These are phyloP conservation scores for Singerocomus inundabilis DNA, from an alignment of 1,284 basidiomycete species.

Conservation along the genomic window DNA sequence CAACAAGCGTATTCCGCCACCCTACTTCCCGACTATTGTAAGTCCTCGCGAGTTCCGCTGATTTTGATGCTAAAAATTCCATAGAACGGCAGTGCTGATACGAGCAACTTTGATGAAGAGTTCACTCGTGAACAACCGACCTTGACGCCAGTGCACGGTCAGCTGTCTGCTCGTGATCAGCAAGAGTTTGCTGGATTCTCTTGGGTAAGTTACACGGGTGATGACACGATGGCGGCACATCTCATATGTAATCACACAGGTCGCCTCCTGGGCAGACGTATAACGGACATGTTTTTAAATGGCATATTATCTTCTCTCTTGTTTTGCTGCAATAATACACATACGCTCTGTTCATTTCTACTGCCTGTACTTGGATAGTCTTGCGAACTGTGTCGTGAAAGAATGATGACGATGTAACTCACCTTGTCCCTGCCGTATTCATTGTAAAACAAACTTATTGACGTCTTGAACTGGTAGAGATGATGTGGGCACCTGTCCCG, in stretches of 20 bases:
- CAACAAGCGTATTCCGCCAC: slow-evolving; percentile 94
- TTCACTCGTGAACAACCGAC: slow-evolving; percentile 98
- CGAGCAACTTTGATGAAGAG: slow-evolving; percentile 93
- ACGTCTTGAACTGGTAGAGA: slow-evolving; percentile 36
- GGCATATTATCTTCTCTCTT: slow-evolving; percentile 37
- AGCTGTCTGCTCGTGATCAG: slow-evolving; percentile 91
- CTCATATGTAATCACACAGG: slow-evolving; percentile 36
- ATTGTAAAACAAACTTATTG: slow-evolving; percentile 17
- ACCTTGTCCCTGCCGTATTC: slow-evolving; percentile 18
- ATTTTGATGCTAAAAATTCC: slow-evolving; percentile 6
- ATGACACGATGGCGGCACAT: neutral
- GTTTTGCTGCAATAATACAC: slow-evolving; percentile 36
- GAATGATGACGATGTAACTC: slow-evolving; percentile 25
- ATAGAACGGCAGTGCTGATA: slow-evolving; percentile 78
- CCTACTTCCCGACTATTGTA: slow-evolving; percentile 96
- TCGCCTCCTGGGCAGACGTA: slow-evolving; percentile 74
- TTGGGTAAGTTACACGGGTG: slow-evolving; percentile 56
- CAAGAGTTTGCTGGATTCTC: slow-evolving; percentile 96
- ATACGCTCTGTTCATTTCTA: slow-evolving; percentile 31
- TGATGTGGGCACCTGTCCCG: slow-evolving; percentile 67
- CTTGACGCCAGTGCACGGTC: slow-evolving; percentile 94
- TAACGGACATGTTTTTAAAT: slow-evolving; percentile 32
- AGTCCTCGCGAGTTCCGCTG: slow-evolving; percentile 33
- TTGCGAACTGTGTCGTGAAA: slow-evolving; percentile 37
- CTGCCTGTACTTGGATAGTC: slow-evolving; percentile 52